Conservation (phyloP, 352 stramenopile species). For the Sclerospora graminicola region DNA sequence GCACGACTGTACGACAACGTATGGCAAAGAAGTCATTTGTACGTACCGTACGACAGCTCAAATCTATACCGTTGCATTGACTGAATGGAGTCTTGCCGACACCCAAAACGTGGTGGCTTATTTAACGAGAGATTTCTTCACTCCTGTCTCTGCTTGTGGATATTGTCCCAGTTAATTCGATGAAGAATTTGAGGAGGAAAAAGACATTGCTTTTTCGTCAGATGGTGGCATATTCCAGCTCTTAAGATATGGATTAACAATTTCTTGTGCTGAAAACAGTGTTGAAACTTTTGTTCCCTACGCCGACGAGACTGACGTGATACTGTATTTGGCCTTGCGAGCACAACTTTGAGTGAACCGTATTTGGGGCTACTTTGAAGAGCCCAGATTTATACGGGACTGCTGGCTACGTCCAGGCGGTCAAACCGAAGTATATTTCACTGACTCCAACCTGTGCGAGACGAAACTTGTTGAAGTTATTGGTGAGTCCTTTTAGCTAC, state of each 20-base stretch:
- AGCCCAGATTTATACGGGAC: constrained; percentile 28
- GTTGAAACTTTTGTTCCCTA: constrained; percentile 19
- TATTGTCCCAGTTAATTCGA: constrained; percentile 26
- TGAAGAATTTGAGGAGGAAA: constrained; percentile 8
- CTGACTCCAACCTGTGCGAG: constrained; percentile 14
- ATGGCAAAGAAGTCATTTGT: constrained; percentile 45
- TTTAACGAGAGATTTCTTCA: constrained; percentile 34
- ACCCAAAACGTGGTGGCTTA: constrained; percentile 38
- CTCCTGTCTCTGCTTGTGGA: constrained; percentile 19
- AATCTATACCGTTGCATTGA: constrained; percentile 19
- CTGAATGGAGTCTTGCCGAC: constrained; percentile 33
- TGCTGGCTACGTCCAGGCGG: constrained; percentile 46
- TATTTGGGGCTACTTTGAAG: constrained; percentile 40
- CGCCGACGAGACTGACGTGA: constrained; percentile 29
- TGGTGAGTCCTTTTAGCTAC: constrained; percentile 69
- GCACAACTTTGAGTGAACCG: constrained; percentile 38
- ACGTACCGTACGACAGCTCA: constrained; percentile 32
- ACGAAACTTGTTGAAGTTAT: constrained; percentile 63
- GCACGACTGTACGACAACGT: constrained; percentile 43
- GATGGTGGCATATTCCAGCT: constrained; percentile 64
- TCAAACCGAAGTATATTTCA: constrained; percentile 24
- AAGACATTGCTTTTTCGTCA: constrained; percentile 10
- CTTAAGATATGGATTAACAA: constrained; percentile 32
- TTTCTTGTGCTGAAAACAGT: background rate
- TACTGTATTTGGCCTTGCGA: constrained; percentile 47